Percentiles rank a stretch among this genome's conserved stretches.
These are phyloP conservation scores for Aspergillus mulundensis DNA, from an alignment of 495 filamentous ascomycete species.

Conservation along the genomic window DNA sequence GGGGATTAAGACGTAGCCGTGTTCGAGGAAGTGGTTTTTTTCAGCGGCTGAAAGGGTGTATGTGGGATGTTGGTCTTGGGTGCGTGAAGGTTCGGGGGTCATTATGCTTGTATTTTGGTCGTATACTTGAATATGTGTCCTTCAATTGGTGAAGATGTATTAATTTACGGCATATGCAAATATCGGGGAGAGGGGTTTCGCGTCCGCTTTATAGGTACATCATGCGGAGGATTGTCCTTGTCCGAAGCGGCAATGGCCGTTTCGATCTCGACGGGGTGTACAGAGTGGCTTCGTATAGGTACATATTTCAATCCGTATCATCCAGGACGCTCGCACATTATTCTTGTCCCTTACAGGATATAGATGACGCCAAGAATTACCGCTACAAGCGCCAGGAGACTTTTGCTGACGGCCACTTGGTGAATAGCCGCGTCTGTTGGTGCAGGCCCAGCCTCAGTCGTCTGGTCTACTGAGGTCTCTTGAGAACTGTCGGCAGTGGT, in stretches of 20 bases:
- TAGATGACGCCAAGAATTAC: too few species aligned
- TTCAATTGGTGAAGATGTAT: too few species aligned
- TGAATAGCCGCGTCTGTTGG: not conserved
- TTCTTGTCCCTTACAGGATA: too few species aligned
- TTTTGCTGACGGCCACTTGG: not conserved
- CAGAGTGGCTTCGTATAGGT: too few species aligned
- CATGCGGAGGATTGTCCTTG: not conserved
- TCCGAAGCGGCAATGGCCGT: not conserved
- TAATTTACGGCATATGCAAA: too few species aligned
- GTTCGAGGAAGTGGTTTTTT: conserved; percentile 60
- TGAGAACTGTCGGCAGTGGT: not conserved
- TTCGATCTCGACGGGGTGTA: too few species aligned
- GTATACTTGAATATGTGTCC: too few species aligned
- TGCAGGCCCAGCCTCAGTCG: not conserved
- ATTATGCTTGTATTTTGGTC: not conserved
- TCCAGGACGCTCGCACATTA: too few species aligned
- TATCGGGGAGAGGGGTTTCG: too few species aligned
- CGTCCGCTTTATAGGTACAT: not conserved
- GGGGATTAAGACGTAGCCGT: conserved; percentile 61
- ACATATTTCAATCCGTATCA: too few species aligned
- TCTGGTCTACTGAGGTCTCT: not conserved
- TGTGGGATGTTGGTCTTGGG: not conserved
- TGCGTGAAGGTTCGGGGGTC: not conserved
- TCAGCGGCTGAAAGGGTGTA: conserved; percentile 51
- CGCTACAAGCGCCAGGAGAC: not conserved